Base-by-base conservation (phyloP, 345 rosid species). In the Eucalyptus tenuipes region DNA sequence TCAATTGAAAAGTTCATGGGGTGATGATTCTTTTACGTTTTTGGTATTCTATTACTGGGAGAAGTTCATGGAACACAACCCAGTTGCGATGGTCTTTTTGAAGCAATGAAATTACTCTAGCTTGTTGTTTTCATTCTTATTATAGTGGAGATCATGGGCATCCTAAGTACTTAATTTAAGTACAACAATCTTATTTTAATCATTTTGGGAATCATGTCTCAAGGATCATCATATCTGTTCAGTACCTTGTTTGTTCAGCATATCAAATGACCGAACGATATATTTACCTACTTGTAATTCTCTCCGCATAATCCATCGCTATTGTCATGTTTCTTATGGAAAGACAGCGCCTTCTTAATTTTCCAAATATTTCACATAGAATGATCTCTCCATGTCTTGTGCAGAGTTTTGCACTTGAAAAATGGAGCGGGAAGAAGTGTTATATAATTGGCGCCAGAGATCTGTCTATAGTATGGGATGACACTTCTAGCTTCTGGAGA, bases 391-490 rank as follows among this genome's bases (percentile, higher is more conserved):
- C 47, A 75, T 75, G 82, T 75, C 15, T 20, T 6, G 15, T 11
- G 47, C 80, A 79, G 86, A 89, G 94, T 88, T 93, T 92, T 85
- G 89, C 89, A 7, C 55, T 93, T 71, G 91, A 93, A 13, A 90
- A 87, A 85, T 31, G 52, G 59, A 93, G 86, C 25, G 94, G 93
- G 61, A 93, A 91, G 86, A 93, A 89, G 87, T 88, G 94, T 29
- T 92, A 84, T 79, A 91, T 90, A 91, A 24, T 92, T n/a, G 90
- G 91, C 7, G 88, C 93, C 71, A 89, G 91, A 75, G 89, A 88
- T 24, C 91, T 92, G 16, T 45, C 53, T 6, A 89, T 92, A 85
- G 86, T 29, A 49, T 90, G 94, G 93, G 92, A 91, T 22, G 92
- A 90, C 50, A 45, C 89, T 25, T 90, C 93, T 75, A 2, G 8